A percentile compares a stretch with the other conserved stretches of the same genome.
Conservation (phyloP, 2,329 filamentous ascomycete species). For the Cryphonectria carpinicola region DNA sequence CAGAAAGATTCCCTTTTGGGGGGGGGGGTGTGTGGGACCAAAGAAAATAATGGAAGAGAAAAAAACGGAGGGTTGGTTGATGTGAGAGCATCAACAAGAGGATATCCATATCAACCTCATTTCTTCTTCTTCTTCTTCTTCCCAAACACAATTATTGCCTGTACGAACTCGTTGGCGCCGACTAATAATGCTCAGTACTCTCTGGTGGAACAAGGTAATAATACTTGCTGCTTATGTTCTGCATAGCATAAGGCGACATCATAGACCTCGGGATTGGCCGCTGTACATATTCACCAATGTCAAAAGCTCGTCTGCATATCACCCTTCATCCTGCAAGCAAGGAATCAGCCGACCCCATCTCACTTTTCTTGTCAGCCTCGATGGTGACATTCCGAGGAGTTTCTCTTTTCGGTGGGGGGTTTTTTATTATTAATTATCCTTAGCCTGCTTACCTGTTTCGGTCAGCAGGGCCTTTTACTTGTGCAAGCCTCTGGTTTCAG, state of each 20-base stretch:
- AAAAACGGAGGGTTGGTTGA: not conserved
- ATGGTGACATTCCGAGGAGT: not conserved
- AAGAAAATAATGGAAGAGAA: too few species aligned
- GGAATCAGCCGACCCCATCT: not conserved
- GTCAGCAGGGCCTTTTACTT: not conserved
- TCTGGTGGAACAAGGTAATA: not conserved
- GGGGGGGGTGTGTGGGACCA: too few species aligned
- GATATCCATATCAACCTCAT: not conserved
- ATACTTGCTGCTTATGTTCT: not conserved
- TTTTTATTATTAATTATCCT: not conserved
- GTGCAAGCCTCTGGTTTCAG: constrained; percentile 25
- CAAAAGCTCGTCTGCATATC: constrained; percentile 20
- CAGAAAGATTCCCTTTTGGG: not conserved
- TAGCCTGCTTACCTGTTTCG: not conserved
- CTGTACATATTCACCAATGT: not conserved
- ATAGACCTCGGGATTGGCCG: not conserved
- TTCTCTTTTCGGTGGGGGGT: not conserved
- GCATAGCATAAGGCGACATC: not conserved
- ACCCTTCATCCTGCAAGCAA: not conserved
- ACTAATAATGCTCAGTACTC: too few species aligned
- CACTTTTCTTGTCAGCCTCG: not conserved
- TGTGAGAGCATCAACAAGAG: not conserved
- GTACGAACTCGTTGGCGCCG: not conserved
- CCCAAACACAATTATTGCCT: not conserved
- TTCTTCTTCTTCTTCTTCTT: not conserved